Percentiles rank a stretch among this genome's conserved stretches.
These are phyloP conservation scores for Penicillium cinerascens DNA, from an alignment of 495 filamentous ascomycete genomes.

Conservation along the genomic window DNA sequence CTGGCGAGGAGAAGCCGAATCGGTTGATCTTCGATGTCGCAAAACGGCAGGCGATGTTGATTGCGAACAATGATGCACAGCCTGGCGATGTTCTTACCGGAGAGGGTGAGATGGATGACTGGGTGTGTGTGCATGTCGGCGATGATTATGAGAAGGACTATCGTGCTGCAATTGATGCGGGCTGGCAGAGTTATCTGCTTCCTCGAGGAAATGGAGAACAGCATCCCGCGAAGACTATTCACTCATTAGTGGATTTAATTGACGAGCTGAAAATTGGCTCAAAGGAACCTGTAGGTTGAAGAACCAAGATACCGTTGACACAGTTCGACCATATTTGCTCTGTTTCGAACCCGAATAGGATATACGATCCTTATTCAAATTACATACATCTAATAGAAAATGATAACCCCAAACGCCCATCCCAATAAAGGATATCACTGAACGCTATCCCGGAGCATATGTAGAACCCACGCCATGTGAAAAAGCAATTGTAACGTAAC, in stretches of 20 bases:
- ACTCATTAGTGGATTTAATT: slow-evolving; percentile 31
- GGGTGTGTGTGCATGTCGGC: slow-evolving; percentile 61
- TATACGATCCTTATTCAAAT: not conserved
- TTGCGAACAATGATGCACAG: slow-evolving; percentile 3
- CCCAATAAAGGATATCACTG: not conserved
- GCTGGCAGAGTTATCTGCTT: slow-evolving; percentile 60
- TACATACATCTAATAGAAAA: not conserved
- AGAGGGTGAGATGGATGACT: slow-evolving; percentile 17
- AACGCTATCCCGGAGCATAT: not conserved
- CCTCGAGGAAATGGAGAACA: slow-evolving; percentile 28
- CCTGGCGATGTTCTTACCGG: not conserved
- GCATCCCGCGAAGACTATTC: slow-evolving; percentile 14
- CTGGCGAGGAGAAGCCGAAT: slow-evolving; percentile 66
- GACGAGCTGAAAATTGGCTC: slow-evolving; percentile 6
- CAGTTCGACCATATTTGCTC: not conserved
- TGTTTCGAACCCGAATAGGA: not conserved
- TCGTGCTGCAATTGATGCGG: slow-evolving; percentile 53
- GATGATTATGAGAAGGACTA: slow-evolving; percentile 65
- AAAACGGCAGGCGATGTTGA: slow-evolving; percentile 33
- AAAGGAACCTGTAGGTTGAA: not conserved
- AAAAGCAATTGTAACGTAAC: not conserved
- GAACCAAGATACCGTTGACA: not conserved
- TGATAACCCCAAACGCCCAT: not conserved
- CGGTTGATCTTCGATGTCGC: slow-evolving; percentile 61
- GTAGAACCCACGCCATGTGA: not conserved